Evolutionary conservation across 2,329 filamentous ascomycete genomes (phyloP), one percentile per base, ranked within the genome.

Genomic region (Malbranchea cinnamomea): DNA sequence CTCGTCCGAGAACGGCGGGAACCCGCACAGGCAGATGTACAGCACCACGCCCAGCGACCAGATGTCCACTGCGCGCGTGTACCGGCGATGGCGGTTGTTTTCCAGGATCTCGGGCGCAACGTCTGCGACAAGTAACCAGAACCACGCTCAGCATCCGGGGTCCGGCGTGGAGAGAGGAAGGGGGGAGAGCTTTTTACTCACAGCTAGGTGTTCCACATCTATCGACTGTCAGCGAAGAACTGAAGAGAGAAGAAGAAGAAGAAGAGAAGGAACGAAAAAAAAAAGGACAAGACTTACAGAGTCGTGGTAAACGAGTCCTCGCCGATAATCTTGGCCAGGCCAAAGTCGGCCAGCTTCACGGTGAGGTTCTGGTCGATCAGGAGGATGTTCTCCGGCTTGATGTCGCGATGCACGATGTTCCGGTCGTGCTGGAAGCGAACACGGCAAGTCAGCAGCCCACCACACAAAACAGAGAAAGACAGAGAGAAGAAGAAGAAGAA

Each of bases 261-360:
- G 14, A 14, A 32, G 22, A 18, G 16, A 13, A 10, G 18, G 15
- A 24, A 19, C 9, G 11, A 15, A 12, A 10, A 11, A 22, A 12
- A 16, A 12, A 25, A 22, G n/a, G 2, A 18, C 11, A 4, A 37
- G n/a, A 54, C 63, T 50, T 56, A 89, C 39, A 98, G 62, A 1
- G 89, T 95, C 0, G 85, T 94, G 1, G 89, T 95, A 50, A 98
- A 98, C 0, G 87, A 94, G 50, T 94, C 84, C 52, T 98, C 89
- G 38, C 91, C 91, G 41, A 98, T 93, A 41, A 98, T 95, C 59
- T 98, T 98, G 23, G 89, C 87, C 21, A 98, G 67, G 26, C 89
- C 89, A 55, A 98, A 98, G 54, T 98, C 89, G 12, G 85, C 89
- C 37, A 98, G 61, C 57, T 98, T 98, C 39, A 93, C 77, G 35